These are phyloP conservation scores for Aureobasidium lini DNA, from an alignment of 2,329 filamentous ascomycete genomes.

Conservation along the genomic window DNA sequence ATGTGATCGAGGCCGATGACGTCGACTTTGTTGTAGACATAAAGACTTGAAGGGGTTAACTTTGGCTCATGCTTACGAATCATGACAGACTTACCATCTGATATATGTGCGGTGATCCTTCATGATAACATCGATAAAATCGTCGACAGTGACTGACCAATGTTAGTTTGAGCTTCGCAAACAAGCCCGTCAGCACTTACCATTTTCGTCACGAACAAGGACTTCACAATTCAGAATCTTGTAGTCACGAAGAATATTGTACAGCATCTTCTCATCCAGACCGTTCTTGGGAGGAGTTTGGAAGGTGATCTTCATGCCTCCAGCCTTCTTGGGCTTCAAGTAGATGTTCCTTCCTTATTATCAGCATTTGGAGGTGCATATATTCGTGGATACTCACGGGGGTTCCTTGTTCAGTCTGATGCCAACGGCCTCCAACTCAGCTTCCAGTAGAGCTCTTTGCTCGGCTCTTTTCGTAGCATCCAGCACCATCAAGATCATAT, in stretches of 20 bases:
- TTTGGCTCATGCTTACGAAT: not conserved
- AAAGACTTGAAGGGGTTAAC: constrained; percentile 53
- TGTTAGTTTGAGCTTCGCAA: constrained; percentile 12
- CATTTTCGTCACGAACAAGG: constrained; percentile 84
- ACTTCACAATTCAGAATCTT: constrained; percentile 98
- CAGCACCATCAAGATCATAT: constrained; percentile 91
- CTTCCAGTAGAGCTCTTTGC: constrained; percentile 81
- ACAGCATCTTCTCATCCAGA: constrained; percentile 95
- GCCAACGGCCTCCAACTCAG: constrained; percentile 88
- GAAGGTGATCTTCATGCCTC: constrained; percentile 98
- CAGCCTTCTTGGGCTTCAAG: constrained; percentile 88
- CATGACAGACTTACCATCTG: constrained; percentile 44
- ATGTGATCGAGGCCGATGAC: constrained; percentile 88
- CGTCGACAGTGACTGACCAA: constrained; percentile 72
- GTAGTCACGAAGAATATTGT: constrained; percentile 96
- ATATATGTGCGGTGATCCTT: constrained; percentile 98
- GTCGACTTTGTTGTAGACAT: constrained; percentile 99
- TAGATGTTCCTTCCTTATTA: constrained; percentile 71
- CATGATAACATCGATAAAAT: constrained; percentile 99
- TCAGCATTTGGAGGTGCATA: not conserved
- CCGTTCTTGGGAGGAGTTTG: constrained; percentile 71
- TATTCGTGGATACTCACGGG: constrained; percentile 52
- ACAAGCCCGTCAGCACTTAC: constrained; percentile 28
- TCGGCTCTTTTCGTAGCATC: constrained; percentile 96
- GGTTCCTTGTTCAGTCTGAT: constrained; percentile 88